A percentile compares a stretch with the other conserved stretches of the same genome.
Conservation (phyloP, 176 grass and related monocot genomes). For the Luzula sylvatica region DNA sequence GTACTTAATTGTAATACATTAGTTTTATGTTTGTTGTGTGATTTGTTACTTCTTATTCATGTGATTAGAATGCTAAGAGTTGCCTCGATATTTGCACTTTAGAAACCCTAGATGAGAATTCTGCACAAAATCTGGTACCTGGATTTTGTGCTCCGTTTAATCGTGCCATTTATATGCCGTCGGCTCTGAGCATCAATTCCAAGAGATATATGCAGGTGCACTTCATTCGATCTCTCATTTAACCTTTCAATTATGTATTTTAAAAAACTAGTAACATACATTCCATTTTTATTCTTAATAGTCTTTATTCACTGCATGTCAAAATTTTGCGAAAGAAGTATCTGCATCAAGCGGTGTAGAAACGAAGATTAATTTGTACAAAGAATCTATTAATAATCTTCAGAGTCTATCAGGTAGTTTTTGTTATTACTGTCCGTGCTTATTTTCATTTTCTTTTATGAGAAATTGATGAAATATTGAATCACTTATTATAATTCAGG, state of each 20-base stretch:
- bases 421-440: background rate
- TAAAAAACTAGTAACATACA: background rate
- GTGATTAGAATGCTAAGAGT: slow-evolving; percentile 78
- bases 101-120: slow-evolving; percentile 48
- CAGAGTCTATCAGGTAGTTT: slow-evolving; percentile 47
- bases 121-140: slow-evolving; percentile 48
- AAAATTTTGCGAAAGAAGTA: slow-evolving; percentile 37
- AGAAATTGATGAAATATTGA: background rate
- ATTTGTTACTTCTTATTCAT: slow-evolving; percentile 46
- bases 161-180: slow-evolving; percentile 76
- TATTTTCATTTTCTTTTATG: background rate
- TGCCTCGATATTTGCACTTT: slow-evolving; percentile 63
- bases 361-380: slow-evolving; percentile 46
- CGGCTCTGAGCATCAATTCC: slow-evolving; percentile 62
- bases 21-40: slow-evolving; percentile 23
- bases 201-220: slow-evolving; percentile 80
- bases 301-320: slow-evolving; percentile 76
- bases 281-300: slow-evolving; percentile 17
- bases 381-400: slow-evolving; percentile 42
- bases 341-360: slow-evolving; percentile 18
- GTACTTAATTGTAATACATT: slow-evolving; percentile 26
- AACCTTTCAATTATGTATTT: background rate
- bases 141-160: slow-evolving; percentile 54
- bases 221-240: background rate
- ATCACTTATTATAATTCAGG: slow-evolving; percentile 23